Conservation (phyloP, 2,329 filamentous ascomycete genomes). For the Corinectria fuckeliana region DNA sequence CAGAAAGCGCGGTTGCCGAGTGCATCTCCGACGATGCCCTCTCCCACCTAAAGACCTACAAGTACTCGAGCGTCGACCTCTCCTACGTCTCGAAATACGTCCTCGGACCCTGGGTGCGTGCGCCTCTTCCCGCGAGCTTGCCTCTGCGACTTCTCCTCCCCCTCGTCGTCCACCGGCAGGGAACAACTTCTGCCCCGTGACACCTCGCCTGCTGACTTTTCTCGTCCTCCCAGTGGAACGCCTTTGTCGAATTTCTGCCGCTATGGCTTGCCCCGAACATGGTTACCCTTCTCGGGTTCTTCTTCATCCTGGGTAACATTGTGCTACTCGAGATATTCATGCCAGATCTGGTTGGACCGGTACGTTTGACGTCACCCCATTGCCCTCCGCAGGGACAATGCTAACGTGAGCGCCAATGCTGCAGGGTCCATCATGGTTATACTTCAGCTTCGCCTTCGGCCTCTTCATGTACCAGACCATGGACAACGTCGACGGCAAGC, state of each 20-base stretch:
- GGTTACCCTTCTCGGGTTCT: conserved; percentile 94
- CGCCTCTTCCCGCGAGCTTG: not conserved
- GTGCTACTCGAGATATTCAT: conserved; percentile 76
- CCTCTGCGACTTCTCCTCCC: conserved; percentile 6
- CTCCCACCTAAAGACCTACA: conserved; percentile 91
- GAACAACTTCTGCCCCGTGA: conserved; percentile 14
- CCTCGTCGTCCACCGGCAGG: not conserved
- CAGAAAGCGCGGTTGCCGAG: conserved; percentile 57
- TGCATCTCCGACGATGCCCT: conserved; percentile 90
- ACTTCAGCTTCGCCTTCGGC: conserved; percentile 93
- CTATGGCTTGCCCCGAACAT: conserved; percentile 98
- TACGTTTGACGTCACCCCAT: conserved; percentile 54
- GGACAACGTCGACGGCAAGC: conserved; percentile 99
- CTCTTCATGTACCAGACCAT: conserved; percentile 99
- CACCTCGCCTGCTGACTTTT: conserved; percentile 25
- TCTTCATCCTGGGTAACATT: conserved; percentile 90
- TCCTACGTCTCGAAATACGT: conserved; percentile 93
- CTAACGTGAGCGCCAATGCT: conserved; percentile 18
- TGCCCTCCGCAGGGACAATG: not conserved
- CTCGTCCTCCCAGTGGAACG: conserved; percentile 79
- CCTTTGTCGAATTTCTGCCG: conserved; percentile 87
- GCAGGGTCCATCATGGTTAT: conserved; percentile 87
- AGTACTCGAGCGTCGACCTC: conserved; percentile 97
- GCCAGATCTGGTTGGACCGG: conserved; percentile 89
- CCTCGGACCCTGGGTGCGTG: conserved; percentile 88